Conservation (phyloP, 495 filamentous ascomycete genomes). For the Staphylotrichum longicolle region DNA sequence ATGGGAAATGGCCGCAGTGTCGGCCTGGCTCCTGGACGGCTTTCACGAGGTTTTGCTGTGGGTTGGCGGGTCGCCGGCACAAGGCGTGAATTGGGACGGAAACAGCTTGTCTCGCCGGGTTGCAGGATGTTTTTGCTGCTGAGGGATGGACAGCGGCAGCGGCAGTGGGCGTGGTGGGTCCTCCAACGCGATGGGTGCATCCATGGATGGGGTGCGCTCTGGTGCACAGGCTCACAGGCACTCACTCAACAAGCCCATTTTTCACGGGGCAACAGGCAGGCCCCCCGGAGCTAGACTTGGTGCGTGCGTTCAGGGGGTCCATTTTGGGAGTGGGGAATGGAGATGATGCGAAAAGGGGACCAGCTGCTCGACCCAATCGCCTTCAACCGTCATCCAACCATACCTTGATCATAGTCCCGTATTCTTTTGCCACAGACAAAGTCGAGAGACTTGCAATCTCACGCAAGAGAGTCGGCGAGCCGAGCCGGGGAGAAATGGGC, state of each 20-base stretch:
- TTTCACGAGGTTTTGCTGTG: neutral
- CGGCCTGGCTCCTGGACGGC: neutral
- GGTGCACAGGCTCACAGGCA: neutral
- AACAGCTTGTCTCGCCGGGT: slow-evolving; percentile 11
- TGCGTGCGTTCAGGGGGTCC: slow-evolving; percentile 15
- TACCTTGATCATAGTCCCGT: too few relatives aligned
- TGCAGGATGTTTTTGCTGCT: slow-evolving; percentile 23
- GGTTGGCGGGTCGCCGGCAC: slow-evolving; percentile 21
- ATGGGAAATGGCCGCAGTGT: neutral
- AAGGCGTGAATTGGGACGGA: slow-evolving; percentile 16
- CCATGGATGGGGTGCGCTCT: too few relatives aligned
- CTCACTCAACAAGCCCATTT: slow-evolving; percentile 16
- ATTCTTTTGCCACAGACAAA: neutral
- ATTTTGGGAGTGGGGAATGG: neutral
- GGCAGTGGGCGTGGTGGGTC: slow-evolving; percentile 20
- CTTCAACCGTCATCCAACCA: neutral
- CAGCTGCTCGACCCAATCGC: slow-evolving; percentile 2
- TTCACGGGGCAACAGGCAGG: slow-evolving; percentile 27
- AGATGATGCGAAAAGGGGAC: slow-evolving; percentile 11
- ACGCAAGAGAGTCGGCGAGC: too few relatives aligned
- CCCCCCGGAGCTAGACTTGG: slow-evolving; percentile 1
- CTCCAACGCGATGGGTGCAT: neutral
- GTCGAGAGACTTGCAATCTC: too few relatives aligned
- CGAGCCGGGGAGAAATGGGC: too few relatives aligned
- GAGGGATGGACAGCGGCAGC: slow-evolving; percentile 13